Conservation (phyloP, 495 filamentous ascomycete species). For the Achaetomiella virescens region DNA sequence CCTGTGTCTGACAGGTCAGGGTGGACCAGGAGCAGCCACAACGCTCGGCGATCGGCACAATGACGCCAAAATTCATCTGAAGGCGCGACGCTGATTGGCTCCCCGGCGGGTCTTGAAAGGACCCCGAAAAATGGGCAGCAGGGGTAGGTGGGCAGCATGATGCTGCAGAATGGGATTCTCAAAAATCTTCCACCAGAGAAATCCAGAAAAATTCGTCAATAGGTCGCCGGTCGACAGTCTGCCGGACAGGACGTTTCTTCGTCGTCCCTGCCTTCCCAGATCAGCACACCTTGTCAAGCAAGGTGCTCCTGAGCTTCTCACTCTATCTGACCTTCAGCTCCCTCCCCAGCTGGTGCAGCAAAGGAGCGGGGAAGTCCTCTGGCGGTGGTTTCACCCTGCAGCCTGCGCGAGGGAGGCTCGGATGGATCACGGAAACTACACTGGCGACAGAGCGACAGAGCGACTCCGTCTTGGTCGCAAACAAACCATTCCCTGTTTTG, state of each 20-base stretch:
- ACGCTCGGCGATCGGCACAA: constrained; percentile 4
- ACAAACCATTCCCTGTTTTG: constrained; percentile 1
- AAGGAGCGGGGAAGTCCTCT: too few species aligned
- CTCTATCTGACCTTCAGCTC: too few species aligned
- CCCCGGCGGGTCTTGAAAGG: neutral
- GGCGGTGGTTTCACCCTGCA: too few species aligned
- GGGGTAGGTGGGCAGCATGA: neutral
- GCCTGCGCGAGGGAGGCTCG: neutral
- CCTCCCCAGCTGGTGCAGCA: too few species aligned
- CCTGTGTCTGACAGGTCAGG: neutral
- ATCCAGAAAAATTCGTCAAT: neutral
- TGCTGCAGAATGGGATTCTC: neutral
- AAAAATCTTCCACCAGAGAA: neutral
- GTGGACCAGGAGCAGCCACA: neutral
- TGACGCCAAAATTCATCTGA: neutral
- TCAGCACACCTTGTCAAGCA: too few species aligned
- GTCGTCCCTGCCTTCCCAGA: too few species aligned
- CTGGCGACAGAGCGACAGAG: too few species aligned
- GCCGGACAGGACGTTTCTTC: too few species aligned
- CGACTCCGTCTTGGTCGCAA: neutral
- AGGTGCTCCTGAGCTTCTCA: too few species aligned
- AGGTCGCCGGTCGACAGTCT: neutral
- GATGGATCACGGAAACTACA: neutral
- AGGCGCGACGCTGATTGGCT: neutral
- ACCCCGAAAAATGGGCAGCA: neutral